Evolutionary conservation across 2,329 filamentous ascomycete species (phyloP), one percentile per base, ranked within the genome.

Genomic region (Orbilia javanica): DNA sequence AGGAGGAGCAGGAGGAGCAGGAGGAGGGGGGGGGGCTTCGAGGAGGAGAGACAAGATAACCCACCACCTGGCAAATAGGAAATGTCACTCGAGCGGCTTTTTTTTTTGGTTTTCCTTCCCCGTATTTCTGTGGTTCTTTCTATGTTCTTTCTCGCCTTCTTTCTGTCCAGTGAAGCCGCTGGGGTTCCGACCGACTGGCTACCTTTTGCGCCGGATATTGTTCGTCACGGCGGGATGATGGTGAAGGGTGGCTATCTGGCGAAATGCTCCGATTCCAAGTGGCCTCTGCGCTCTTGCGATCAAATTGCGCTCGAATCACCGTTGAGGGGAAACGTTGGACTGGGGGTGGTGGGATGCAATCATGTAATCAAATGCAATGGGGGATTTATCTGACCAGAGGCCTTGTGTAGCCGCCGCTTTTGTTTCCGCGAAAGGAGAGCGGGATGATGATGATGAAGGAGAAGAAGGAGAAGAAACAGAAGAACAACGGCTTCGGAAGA

Each of bases 121-220:
- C n/a, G n/a, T n/a, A n/a, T n/a, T n/a, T n/a, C n/a, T n/a, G n/a
- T n/a, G n/a, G n/a, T 44, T n/a, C 4, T 34, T 39, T 25, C 22
- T 7, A 10, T 31, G 34, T 13, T 36, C 22, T n/a, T n/a, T n/a
- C n/a, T n/a, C n/a, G n/a, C n/a, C n/a, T n/a, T n/a, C n/a, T n/a
- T n/a, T n/a, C n/a, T n/a, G n/a, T n/a, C n/a, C n/a, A n/a, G n/a
- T n/a, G 31, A 42, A 27, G 18, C 46, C 46, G 46, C 20, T 3
- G 57, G 31, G 27, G 52, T 67, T 74, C 53, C 5, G 10, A 10
- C 31, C 31, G 10, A 20, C n/a, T 4, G 8, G 42, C 15, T 44
- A 62, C 63, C 63, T 67, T 76, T 76, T 76, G 72, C 72, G 65
- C 57, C 57, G 55, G 48, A 70, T 76, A 60, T 42, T 48, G 70